phyloP scores from a whole-genome alignment of 2,329 filamentous ascomycete genomes.

The Pseudomassariella vexata region DNA sequence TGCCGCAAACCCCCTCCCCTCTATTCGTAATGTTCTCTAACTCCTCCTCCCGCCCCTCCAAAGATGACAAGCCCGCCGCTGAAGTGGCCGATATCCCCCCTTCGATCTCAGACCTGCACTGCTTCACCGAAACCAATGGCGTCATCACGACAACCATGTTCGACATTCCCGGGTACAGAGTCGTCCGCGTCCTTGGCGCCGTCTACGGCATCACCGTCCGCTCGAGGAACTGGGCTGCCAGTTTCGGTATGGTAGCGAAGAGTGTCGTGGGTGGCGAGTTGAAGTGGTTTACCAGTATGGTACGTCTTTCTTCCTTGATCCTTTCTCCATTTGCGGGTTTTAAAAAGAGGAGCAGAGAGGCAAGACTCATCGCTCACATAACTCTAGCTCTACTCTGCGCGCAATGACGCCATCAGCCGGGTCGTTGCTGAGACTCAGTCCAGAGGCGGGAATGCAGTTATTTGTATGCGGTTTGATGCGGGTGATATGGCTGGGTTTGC shows the following conservation, averaged over 20 bases:
- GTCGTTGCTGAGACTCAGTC: constrained; percentile 50
- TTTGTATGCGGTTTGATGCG: constrained; percentile 53
- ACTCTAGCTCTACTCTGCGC: constrained; percentile 44
- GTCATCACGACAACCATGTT: constrained; percentile 60
- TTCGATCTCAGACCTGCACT: constrained; percentile 43
- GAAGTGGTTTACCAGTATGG: constrained; percentile 51
- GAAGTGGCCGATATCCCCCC: constrained; percentile 29
- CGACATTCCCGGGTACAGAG: constrained; percentile 55
- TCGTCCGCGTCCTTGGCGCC: constrained; percentile 51
- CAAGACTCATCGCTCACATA: too few relatives aligned
- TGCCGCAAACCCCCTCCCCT: too few relatives aligned
- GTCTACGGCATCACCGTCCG: constrained; percentile 53
- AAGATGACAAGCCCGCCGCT: too few relatives aligned
- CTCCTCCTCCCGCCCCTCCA: too few relatives aligned
- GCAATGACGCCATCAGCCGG: constrained; percentile 52
- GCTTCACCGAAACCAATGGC: constrained; percentile 56
- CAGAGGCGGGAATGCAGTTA: constrained; percentile 54
- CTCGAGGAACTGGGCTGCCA: constrained; percentile 52
- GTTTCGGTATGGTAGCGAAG: constrained; percentile 50
- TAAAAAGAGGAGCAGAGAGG: too few relatives aligned
- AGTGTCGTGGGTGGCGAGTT: constrained; percentile 55
- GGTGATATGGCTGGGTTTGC: constrained; percentile 49
- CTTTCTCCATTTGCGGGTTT: neutral
- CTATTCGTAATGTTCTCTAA: too few relatives aligned
- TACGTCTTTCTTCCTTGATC: constrained; percentile 11